Evolutionary conservation across 2,329 filamentous ascomycete species (phyloP), one percentile per base, ranked within the genome.

Genomic region (Rutstroemia sydowiana): DNA sequence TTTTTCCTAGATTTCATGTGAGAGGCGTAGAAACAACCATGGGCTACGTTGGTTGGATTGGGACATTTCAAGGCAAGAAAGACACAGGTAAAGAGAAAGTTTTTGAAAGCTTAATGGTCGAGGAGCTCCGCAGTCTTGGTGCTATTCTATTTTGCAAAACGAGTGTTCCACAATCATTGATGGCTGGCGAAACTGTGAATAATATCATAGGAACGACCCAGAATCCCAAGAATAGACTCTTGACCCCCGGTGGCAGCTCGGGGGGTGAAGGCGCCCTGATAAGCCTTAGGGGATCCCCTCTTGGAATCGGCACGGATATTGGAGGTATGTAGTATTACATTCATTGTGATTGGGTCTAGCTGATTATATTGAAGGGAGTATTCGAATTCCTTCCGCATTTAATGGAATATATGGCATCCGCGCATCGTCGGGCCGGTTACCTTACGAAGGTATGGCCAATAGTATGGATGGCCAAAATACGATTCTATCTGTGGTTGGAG

Each of bases 41-140:
- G 72, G 81, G 80, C 11, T 85, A 84, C 60, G 71, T 84, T 21
- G 79, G 81, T 53, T 82, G 80, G 74, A 76, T 84, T n/a, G 76
- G 75, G 6, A 78, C 76, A 0, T 78, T 82, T 57, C 67, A 84
- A 65, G 80, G 77, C 46, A 67, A 72, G 39, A 73, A 73, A 53
- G 72, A 70, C 3, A 76, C 69, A 53, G 74, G 70, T 30, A 76
- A 70, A 61, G 78, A 70, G 68, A 68, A 66, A 63, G 64, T 71
- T 39, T 75, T 74, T 57, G 73, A 85, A 66, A 81, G 77, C 44
- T 65, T 65, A 41, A 61, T 73, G 46, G 68, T 71, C 7, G 65
- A 60, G n/a, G 65, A 72, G 18, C 62, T 74, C 8, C 61, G 68
- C 5, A 59, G 63, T 20, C 63, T 70, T 1, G 71, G 72, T 8